phyloP scores from a whole-genome alignment of 257 asterid species.

The Capsicum chinense region DNA sequence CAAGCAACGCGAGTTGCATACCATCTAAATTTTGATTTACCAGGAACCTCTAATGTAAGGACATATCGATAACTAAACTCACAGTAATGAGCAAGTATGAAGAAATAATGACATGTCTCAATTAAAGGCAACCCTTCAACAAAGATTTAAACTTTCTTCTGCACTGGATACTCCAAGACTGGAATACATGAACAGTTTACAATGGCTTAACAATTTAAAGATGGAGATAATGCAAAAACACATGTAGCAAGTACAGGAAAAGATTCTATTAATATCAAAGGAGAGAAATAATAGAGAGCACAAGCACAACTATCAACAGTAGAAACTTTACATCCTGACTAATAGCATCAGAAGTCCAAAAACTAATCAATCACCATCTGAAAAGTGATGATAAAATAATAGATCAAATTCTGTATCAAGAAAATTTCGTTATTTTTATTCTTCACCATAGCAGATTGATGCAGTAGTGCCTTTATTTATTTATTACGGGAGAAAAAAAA shows the following conservation, averaged over 20 bases:
- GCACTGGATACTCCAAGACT: background rate
- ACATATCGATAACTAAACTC: background rate
- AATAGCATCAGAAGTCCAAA: background rate
- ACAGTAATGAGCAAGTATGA: background rate
- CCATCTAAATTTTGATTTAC: slow-evolving; percentile 12
- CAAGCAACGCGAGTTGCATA: slow-evolving; percentile 5
- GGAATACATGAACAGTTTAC: background rate
- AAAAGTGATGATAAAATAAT: background rate
- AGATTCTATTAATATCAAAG: background rate
- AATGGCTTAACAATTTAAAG: background rate
- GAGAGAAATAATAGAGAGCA: background rate
- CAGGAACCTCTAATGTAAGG: background rate
- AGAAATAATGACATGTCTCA: slow-evolving; percentile 8
- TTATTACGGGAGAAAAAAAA: background rate
- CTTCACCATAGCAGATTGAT: background rate
- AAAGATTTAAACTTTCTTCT: background rate
- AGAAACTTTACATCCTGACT: background rate
- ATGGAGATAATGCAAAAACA: background rate
- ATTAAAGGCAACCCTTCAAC: background rate
- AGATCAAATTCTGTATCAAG: background rate
- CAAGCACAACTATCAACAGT: background rate
- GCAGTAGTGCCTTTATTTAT: background rate
- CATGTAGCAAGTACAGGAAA: background rate
- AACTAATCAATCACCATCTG: background rate
- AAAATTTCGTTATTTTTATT: background rate